These are phyloP conservation scores for Tetragonia tetragonoides DNA, from an alignment of 148 eudicot species.

Conservation along the genomic window DNA sequence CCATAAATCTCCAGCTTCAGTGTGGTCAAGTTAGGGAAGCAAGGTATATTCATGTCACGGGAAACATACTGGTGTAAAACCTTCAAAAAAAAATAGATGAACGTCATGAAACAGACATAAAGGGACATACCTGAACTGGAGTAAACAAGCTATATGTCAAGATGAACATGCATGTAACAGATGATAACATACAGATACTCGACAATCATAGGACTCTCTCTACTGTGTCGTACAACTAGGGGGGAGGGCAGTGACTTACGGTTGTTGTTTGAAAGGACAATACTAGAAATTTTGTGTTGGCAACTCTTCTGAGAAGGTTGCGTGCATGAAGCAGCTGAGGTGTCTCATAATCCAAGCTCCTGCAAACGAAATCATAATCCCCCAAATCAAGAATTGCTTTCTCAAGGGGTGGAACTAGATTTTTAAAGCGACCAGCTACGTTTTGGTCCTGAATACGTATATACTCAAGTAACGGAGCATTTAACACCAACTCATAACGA, in stretches of 20 bases:
- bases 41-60: slow-evolving; percentile 3
- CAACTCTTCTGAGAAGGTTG: slow-evolving; percentile 11
- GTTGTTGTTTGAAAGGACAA: not conserved
- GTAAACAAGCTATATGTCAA: not conserved
- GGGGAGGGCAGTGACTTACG: no score
- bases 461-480: slow-evolving; percentile 16
- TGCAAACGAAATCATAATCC: no score
- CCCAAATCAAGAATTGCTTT: slow-evolving; percentile 14
- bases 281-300: slow-evolving; percentile 2
- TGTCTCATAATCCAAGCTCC: not conserved
- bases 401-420: not conserved
- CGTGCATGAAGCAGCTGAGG: not conserved
- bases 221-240: no score
- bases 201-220: no score
- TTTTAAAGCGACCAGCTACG: not conserved
- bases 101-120: not conserved
- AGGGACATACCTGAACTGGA: not conserved
- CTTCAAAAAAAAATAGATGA: not conserved
- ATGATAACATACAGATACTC: no score
- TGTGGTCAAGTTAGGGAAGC: slow-evolving; percentile 13
- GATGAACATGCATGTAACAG: no score
- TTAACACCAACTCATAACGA: not conserved
- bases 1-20: slow-evolving; percentile 8
- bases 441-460: not conserved
- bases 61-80: not conserved